phyloP scores from a whole-genome alignment of 1,284 basidiomycete species.

The Chondrostereum purpureum region DNA sequence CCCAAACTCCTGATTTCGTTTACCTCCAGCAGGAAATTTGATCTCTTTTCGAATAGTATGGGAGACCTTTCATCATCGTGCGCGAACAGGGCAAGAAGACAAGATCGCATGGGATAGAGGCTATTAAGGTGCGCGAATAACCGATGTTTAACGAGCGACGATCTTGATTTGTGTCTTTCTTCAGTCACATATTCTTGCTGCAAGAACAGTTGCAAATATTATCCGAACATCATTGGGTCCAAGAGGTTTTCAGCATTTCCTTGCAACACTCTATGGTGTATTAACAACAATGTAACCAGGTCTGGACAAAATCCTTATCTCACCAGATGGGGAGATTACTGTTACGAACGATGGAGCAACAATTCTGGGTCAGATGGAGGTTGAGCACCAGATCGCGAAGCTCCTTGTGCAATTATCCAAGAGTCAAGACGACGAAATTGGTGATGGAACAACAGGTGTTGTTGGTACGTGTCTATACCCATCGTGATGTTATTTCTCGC shows the following conservation, averaged over 20 bases:
- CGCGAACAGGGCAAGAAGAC: conserved; percentile 95
- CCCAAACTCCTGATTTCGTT: background rate
- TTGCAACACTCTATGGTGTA: background rate
- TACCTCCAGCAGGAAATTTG: conserved; percentile 5
- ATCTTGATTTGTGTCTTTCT: conserved; percentile 13
- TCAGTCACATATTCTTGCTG: conserved; percentile 92
- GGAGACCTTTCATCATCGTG: conserved; percentile 95
- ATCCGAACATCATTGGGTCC: conserved; percentile 94
- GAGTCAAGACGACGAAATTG: conserved; percentile 99
- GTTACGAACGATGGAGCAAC: conserved; percentile 99
- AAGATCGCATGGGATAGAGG: conserved; percentile 88
- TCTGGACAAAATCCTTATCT: conserved; percentile 98
- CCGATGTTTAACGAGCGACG: conserved; percentile 2
- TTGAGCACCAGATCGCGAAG: conserved; percentile 98
- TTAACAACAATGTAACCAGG: conserved; percentile 38
- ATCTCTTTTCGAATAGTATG: conserved; percentile 55
- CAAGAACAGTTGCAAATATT: conserved; percentile 90
- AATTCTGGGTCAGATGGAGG: conserved; percentile 93
- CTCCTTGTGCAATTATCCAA: conserved; percentile 94
- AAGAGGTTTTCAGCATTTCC: conserved; percentile 50
- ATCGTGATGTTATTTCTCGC: conserved; percentile 1
- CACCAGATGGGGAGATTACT: conserved; percentile 96
- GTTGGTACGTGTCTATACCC: conserved; percentile 65
- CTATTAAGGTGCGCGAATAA: conserved; percentile 85
- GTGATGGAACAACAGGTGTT: conserved; percentile 98